Evolutionary conservation across 768 basidiomycete genomes (phyloP).

Genomic region (Amanita molliuscula): DNA sequence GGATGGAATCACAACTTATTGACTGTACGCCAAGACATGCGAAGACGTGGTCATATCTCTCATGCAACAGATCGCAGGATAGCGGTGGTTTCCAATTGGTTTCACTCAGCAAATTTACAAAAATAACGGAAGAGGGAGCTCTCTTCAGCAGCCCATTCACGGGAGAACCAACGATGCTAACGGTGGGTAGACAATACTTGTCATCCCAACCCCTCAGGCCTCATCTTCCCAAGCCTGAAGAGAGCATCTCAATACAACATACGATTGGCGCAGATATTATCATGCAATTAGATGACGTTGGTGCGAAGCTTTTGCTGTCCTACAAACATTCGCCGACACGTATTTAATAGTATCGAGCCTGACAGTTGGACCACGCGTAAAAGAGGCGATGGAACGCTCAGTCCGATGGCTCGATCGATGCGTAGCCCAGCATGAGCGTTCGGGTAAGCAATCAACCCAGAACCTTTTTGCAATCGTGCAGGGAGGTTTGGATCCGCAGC

Average conservation of each 20-base stretch:
- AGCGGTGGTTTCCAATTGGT: conserved; percentile 89
- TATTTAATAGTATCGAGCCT: conserved; percentile 68
- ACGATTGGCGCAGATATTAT: conserved; percentile 89
- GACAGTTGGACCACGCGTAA: conserved; percentile 70
- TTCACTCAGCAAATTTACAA: conserved; percentile 74
- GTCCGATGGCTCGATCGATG: conserved; percentile 88
- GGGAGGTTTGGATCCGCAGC: conserved; percentile 64
- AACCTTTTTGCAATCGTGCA: conserved; percentile 92
- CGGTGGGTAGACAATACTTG: conserved; percentile 32
- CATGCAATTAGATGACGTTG: conserved; percentile 91
- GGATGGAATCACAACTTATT: conserved; percentile 81
- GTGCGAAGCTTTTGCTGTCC: conserved; percentile 21
- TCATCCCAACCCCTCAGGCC: conserved; percentile 1
- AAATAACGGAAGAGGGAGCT: conserved; percentile 84
- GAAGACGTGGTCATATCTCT: background rate
- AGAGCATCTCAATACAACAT: conserved; percentile 86
- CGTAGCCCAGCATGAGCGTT: conserved; percentile 61
- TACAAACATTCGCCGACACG: conserved; percentile 1
- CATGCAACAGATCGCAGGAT: conserved; percentile 35
- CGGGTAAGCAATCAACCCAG: conserved; percentile 55
- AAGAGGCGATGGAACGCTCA: conserved; percentile 82
- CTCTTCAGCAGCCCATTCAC: conserved; percentile 78
- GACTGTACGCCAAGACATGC: conserved; percentile 39
- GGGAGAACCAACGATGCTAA: conserved; percentile 82
- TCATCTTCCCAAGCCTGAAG: conserved; percentile 57